A percentile compares a stretch with the other conserved stretches of the same genome.
Evolutionary conservation across 108 stramenopile species (phyloP).

Genomic region (Nitzschia inconspicua): DNA sequence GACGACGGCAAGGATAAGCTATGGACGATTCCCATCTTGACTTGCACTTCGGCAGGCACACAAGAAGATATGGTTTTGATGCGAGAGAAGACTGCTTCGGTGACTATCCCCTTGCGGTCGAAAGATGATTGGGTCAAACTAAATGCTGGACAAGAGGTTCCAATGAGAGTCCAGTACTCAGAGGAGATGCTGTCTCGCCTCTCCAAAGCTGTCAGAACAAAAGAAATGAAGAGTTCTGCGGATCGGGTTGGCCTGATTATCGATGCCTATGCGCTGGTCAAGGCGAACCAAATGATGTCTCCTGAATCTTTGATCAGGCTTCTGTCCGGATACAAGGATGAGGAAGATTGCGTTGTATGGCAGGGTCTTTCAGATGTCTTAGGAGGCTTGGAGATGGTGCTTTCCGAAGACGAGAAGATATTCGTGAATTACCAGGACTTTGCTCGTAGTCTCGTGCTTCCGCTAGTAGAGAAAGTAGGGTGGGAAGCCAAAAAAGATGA

Average conservation of each 20-base stretch:
- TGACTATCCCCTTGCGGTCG: slow-evolving; percentile 60
- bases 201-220: slow-evolving; percentile 50
- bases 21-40: slow-evolving; percentile 94
- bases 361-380: slow-evolving; percentile 72
- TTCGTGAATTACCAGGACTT: slow-evolving; percentile 53
- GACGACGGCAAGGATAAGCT: slow-evolving; percentile 67
- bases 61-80: slow-evolving; percentile 81
- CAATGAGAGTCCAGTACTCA: slow-evolving; percentile 85
- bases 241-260: slow-evolving; percentile 89
- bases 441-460: slow-evolving; percentile 62
- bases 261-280: slow-evolving; percentile 90
- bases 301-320: slow-evolving; percentile 79
- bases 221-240: slow-evolving; percentile 50
- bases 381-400: slow-evolving; percentile 62
- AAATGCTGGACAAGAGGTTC: slow-evolving; percentile 94
- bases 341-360: slow-evolving; percentile 90
- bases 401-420: slow-evolving; percentile 71
- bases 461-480: slow-evolving; percentile 65
- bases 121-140: slow-evolving; percentile 88
- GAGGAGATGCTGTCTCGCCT: slow-evolving; percentile 75
- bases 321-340: slow-evolving; percentile 72
- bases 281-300: slow-evolving; percentile 77
- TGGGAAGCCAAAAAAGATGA: slow-evolving; percentile 84
- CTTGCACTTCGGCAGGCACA: slow-evolving; percentile 61
- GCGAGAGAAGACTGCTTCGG: slow-evolving; percentile 74